Conservation (phyloP, 371 early-diverging fungal genomes). For the Sporodiniella umbellata region DNA sequence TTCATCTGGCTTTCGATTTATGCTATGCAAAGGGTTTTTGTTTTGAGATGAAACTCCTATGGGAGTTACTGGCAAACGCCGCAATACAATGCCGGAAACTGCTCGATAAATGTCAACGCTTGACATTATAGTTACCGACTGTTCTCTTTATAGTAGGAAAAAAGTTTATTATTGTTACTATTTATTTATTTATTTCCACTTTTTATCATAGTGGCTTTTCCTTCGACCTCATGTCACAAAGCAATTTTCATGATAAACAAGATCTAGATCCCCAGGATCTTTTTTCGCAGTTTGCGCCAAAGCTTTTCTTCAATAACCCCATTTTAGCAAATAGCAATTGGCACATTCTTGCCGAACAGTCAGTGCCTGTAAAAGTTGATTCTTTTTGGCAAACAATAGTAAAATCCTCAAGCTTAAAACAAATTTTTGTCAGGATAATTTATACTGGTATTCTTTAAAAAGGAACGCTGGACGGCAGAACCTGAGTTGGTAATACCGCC, state of each 20-base stretch:
- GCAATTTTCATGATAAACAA: background rate
- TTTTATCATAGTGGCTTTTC: conserved; percentile 16
- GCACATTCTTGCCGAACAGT: conserved; percentile 34
- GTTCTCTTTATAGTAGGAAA: conserved; percentile 16
- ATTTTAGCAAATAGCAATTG: conserved; percentile 6
- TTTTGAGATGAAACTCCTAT: background rate
- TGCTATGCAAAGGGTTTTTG: conserved; percentile 1
- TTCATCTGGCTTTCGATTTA: conserved; percentile 9
- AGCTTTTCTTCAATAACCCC: conserved; percentile 27
- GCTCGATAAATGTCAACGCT: conserved; percentile 12
- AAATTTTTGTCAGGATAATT: background rate
- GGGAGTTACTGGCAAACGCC: conserved; percentile 4
- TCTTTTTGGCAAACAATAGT: conserved; percentile 46
- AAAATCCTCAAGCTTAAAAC: conserved; percentile 2
- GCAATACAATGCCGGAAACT: conserved; percentile 16
- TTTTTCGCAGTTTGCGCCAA: conserved; percentile 33
- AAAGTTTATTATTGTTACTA: background rate
- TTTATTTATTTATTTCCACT: too few species aligned
- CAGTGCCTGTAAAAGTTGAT: conserved; percentile 21
- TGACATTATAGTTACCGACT: background rate
- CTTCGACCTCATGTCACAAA: background rate
- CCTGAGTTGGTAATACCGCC: conserved; percentile 73
- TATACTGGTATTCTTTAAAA: background rate
- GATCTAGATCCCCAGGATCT: conserved; percentile 22
- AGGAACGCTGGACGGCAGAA: conserved; percentile 67